Evolutionary conservation across 176 grass and related monocot genomes (phyloP).

Genomic region (Eremochloa ophiuroides): DNA sequence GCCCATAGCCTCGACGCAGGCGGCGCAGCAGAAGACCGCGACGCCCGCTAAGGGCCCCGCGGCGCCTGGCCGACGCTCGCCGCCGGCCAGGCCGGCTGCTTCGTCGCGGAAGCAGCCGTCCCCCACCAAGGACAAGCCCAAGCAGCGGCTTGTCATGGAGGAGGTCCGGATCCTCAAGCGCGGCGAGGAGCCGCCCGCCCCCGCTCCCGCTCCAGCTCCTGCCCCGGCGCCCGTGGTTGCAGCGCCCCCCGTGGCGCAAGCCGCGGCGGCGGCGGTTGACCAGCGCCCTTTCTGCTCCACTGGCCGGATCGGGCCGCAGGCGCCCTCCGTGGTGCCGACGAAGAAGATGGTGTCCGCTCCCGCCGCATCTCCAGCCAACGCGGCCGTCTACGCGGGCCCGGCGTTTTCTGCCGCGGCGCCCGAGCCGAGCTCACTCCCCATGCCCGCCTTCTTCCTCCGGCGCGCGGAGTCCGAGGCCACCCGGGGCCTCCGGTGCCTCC

Average conservation of each 20-base stretch:
- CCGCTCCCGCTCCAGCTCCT: neutral
- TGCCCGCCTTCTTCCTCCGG: constrained; percentile 28
- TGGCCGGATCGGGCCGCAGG: constrained; percentile 3
- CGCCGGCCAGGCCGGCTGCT: neutral
- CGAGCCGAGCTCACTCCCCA: constrained; percentile 58
- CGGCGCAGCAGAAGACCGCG: neutral
- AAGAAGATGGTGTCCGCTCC: neutral
- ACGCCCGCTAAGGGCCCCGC: neutral
- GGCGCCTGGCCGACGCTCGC: neutral
- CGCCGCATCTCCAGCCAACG: neutral
- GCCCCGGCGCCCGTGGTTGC: neutral
- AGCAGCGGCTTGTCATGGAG: constrained; percentile 31
- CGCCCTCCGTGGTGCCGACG: neutral
- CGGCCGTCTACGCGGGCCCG: constrained; percentile 28
- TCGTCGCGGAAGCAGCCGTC: constrained; percentile 6
- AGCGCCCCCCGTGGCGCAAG: neutral
- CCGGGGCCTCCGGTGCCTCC: constrained; percentile 51
- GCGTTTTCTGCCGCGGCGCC: constrained; percentile 46
- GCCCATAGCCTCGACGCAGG: neutral
- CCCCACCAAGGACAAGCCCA: constrained; percentile 15
- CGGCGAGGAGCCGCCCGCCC: constrained; percentile 37
- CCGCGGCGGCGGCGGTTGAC: neutral
- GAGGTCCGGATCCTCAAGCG: constrained; percentile 71
- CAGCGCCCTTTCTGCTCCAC: neutral
- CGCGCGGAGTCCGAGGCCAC: constrained; percentile 37